Base-by-base conservation (phyloP, 2,329 filamentous ascomycete species). In the Chalaropsis thielavioides region DNA sequence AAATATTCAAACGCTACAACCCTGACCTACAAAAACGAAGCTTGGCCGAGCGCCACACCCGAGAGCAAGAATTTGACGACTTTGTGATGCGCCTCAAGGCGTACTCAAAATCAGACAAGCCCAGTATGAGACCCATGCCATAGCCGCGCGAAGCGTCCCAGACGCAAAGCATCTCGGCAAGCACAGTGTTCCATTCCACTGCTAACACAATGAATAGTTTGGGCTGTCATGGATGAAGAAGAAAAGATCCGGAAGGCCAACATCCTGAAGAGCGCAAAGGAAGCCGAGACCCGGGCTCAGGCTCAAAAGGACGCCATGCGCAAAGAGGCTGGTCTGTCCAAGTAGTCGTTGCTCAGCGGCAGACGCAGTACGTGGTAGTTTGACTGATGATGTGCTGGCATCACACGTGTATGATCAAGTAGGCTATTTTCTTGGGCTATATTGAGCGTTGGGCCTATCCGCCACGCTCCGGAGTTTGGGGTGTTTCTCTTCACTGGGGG, bases 1-100 rank as follows among this genome's bases (percentile, higher is more conserved):
- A 97, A 77, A 81, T 99, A 51, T 91, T 95, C 79, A 80, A 90
- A 78, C 85, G 82, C 75, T 97, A 97, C 78, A 97, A 92, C 75
- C 92, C 92, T 0, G 94, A 97, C 41, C 82, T 99, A n/a, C 89
- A 94, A 73, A 89, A 89, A 74, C 84, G 88, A 72, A 91, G 89
- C 68, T 78, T 95, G n/a, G 91, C 92, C 74, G 83, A 86, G 66
- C 83, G 90, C 19, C 80, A 87, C 66, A 84, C 88, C 73, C 83
- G 83, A 67, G 84, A 94, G 72, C 82, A 92, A 75, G 91, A 96
- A 67, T 96, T 96, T 71, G 89, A 96, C 72, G 83, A 91, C 65
- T 97, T 96, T 72, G 88, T 96, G 35, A 81, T 73, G 61, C 85
- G 86, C 70, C 76, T 99, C 73, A 96, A 95, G 80, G 84, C 92